A percentile compares a stretch with the other conserved stretches of the same genome.
Conservation (phyloP, 106 monocot genomes). For the Allium cepa region DNA sequence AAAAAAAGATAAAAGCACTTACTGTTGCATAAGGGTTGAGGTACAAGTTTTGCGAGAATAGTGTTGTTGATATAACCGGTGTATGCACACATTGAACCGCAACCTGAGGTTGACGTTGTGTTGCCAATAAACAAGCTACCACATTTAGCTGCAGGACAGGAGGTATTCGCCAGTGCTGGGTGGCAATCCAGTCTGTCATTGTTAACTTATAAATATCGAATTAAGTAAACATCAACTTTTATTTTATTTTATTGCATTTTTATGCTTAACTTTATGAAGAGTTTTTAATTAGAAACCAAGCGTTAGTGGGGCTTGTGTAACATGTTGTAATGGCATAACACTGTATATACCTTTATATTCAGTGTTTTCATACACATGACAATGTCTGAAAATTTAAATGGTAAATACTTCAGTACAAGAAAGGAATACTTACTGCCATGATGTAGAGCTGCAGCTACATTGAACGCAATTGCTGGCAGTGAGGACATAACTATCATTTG, state of each 20-base stretch:
- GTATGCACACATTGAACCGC: slow-evolving; percentile 31
- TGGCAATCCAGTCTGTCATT: slow-evolving; percentile 26
- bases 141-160: slow-evolving; percentile 18
- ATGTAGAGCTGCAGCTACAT: slow-evolving; percentile 36
- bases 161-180: background rate
- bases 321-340: too few relatives aligned
- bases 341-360: too few relatives aligned
- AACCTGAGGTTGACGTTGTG: slow-evolving; percentile 10
- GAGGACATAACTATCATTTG: slow-evolving; percentile 25
- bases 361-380: too few relatives aligned
- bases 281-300: too few relatives aligned
- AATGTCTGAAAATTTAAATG: too few relatives aligned
- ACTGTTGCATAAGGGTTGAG: slow-evolving; percentile 9
- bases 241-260: too few relatives aligned
- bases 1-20: too few relatives aligned
- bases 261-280: too few relatives aligned
- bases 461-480: slow-evolving; percentile 31
- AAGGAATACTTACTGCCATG: slow-evolving; percentile 16
- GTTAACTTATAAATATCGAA: background rate
- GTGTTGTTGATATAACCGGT: slow-evolving; percentile 27
- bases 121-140: slow-evolving; percentile 23
- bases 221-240: background rate
- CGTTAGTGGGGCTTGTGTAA: too few relatives aligned
- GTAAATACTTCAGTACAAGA: too few relatives aligned
- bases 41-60: slow-evolving; percentile 10